Conservation (phyloP, 768 basidiomycete genomes). For the Stropharia rugosoannulata region DNA sequence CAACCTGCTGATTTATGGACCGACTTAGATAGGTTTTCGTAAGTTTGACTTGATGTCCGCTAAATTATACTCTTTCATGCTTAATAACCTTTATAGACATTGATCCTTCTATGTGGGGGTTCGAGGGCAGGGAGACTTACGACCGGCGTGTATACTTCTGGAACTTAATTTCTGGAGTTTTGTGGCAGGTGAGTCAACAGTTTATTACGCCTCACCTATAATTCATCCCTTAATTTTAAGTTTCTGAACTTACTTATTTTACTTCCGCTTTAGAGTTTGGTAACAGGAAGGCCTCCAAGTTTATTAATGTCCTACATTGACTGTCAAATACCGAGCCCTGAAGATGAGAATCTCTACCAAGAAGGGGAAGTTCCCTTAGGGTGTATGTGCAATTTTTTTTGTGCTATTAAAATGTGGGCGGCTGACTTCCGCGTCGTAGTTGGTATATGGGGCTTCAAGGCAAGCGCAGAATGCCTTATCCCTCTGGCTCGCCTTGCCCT, state of each 20-base stretch:
- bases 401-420: conserved; percentile 2
- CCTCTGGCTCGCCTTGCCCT: conserved; percentile 41
- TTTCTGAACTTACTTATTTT: not conserved
- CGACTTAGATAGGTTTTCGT: conserved; percentile 43
- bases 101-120: conserved; percentile 51
- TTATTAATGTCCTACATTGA: conserved; percentile 42
- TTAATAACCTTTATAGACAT: conserved; percentile 31
- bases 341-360: conserved; percentile 45
- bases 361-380: conserved; percentile 41
- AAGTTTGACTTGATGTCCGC: conserved; percentile 14
- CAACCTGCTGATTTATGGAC: not conserved
- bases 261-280: conserved; percentile 32
- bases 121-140: conserved; percentile 49
- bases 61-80: not conserved
- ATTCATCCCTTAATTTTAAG: not conserved
- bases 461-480: conserved; percentile 38
- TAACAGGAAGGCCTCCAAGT: conserved; percentile 48
- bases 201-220: not conserved
- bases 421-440: conserved; percentile 26
- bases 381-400: conserved; percentile 33
- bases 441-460: conserved; percentile 47
- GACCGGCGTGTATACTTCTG: conserved; percentile 56
- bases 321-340: conserved; percentile 42
- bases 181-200: conserved; percentile 45
- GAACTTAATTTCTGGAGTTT: conserved; percentile 45